Base-by-base conservation (phyloP, 1,284 basidiomycete genomes). In the Cryptococcus neoformans region DNA sequence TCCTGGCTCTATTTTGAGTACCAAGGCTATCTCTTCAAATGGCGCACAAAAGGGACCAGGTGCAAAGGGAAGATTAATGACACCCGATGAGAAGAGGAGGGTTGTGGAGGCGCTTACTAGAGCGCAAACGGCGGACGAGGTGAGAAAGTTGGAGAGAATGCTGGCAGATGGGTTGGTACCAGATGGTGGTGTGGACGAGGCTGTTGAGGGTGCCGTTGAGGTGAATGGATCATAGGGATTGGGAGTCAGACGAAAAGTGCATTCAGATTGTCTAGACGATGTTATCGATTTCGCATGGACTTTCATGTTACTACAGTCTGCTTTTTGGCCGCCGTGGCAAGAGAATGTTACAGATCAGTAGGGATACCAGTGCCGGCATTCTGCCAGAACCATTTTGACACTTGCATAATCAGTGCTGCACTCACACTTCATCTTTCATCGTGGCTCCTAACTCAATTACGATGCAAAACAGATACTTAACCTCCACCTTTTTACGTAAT, bases 111-210 rank as follows among this genome's bases (percentile, higher is more conserved):
- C 94, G 14, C 93, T 98, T 68, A 89, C 90, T 61, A 85, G 86
- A 61, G 95, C 94, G 36, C 87, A 87, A 51, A 94, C 89, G 47
- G 85, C 92, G 57, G 95, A 97, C 68, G 92, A 96, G 79, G 87
- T 96, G 65, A 84, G 89, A 73, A 84, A 85, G 72, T 77, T 96
- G 66, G 91, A 96, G 78, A 84, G 90, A 77, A 90, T 87, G 80
- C 78, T 95, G 70, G 85, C 86, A 64, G 91, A 94, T 72, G 92
- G 92, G 39, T 87, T 89, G 73, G 78, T 92, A 71, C 90, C 90
- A 21, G 75, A 77, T 50, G 76, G 69, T 39, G 72, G 66, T 34
- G 58, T 60, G 42, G 57, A 60, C 14, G 62, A 55, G 48, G 66
- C 55, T 36, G 28, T 36, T 36, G 47, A 35, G 28, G 28, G 28